Conservation (phyloP, 2,329 filamentous ascomycete species). For the Pseudocercospora musae region DNA sequence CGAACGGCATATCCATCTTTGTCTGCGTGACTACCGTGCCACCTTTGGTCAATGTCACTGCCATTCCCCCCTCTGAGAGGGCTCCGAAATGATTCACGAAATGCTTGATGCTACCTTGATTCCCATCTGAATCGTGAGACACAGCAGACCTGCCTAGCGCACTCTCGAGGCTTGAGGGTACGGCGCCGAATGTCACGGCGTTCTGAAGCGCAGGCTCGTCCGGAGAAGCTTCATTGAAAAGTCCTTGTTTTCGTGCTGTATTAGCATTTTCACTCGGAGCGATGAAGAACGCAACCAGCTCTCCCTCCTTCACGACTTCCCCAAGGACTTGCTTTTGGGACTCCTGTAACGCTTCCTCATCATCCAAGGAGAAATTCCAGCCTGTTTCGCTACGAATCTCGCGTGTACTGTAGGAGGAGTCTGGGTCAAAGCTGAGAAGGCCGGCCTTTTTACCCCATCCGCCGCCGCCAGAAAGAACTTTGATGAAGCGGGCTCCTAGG, state of each 20-base stretch:
- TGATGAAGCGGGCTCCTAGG: slow-evolving; percentile 42
- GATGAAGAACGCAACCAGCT: slow-evolving; percentile 65
- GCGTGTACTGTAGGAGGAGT: slow-evolving; percentile 52
- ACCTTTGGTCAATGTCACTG: slow-evolving; percentile 36
- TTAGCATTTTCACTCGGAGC: slow-evolving; percentile 26
- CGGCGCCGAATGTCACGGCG: slow-evolving; percentile 37
- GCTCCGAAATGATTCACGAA: slow-evolving; percentile 56
- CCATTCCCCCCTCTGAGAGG: slow-evolving; percentile 60
- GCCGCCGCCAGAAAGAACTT: slow-evolving; percentile 71
- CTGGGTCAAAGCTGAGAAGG: slow-evolving; percentile 72
- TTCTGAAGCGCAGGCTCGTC: not conserved
- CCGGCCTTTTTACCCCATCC: slow-evolving; percentile 82
- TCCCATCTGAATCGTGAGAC: not conserved
- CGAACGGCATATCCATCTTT: slow-evolving; percentile 50
- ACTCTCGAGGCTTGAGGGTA: slow-evolving; percentile 46
- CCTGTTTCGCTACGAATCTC: slow-evolving; percentile 56
- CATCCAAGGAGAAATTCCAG: slow-evolving; percentile 46
- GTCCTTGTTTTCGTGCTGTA: not conserved
- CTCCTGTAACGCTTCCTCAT: slow-evolving; percentile 31
- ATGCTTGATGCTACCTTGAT: not conserved
- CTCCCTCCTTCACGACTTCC: slow-evolving; percentile 60
- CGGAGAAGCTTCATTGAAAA: not conserved
- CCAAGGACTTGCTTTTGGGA: slow-evolving; percentile 42
- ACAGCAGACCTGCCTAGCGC: slow-evolving; percentile 9
- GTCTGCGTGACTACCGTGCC: slow-evolving; percentile 29